Base-by-base conservation (phyloP, 2,329 filamentous ascomycete genomes). In the Fusarium decemcellulare region DNA sequence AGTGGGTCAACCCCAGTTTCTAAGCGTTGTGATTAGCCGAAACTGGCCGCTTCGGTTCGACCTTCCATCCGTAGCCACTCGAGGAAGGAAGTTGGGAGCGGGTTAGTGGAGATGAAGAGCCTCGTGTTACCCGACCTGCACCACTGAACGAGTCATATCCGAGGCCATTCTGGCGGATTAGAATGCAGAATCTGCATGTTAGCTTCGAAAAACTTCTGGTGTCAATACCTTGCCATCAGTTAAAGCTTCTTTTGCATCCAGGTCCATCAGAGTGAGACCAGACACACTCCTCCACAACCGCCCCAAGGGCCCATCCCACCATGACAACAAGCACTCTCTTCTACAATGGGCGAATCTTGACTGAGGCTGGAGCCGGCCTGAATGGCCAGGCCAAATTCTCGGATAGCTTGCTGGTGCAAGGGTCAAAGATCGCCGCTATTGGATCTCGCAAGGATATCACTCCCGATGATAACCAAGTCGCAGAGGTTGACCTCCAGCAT, bases 351-450 rank as follows among this genome's bases (percentile, higher is more conserved):
- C 67, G 63, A 1, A 66, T 77, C 27, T 42, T 76, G 15, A 55
- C 65, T 15, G 63, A 64, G 14, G 50, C 55, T 9, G 68, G 52
- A 6, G 53, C 34, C 0, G 68, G 67, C 8, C 56, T 74, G 8
- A 30, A 69, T 2, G 68, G 56, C 11, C 43, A 65, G 5, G 72
- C 73, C 14, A 59, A 59, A 3, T 78, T 78, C 48, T 63, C 70
- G 1, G 70, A 72, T 2, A 69, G 74, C 52, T 74, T 81, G 67
- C 64, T 80, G 4, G 63, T 81, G 6, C 59, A 70, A 43, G 68
- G 76, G 43, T 77, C 76, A 7, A 53, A 68, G 36, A 78, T 81
- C 51, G 65, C 66, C 7, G 72, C 76, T 6, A 70, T 81, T 34
- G 80, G 80, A 23, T 53, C 75, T 4, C 67, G 66, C 15, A 23